phyloP scores from a whole-genome alignment of 768 basidiomycete genomes.

The Candolleomyces efflorescens region DNA sequence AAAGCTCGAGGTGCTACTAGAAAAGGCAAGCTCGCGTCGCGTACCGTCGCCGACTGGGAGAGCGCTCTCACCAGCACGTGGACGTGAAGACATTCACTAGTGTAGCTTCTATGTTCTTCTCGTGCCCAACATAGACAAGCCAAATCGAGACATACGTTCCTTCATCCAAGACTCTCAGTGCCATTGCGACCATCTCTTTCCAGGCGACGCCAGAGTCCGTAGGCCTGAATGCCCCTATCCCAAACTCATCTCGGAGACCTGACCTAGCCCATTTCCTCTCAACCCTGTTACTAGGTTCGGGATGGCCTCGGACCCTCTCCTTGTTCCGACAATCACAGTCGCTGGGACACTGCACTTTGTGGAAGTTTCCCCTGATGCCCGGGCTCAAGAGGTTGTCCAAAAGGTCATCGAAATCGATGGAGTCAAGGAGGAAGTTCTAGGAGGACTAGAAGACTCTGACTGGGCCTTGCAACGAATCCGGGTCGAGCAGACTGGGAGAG shows the following conservation, averaged over 20 bases:
- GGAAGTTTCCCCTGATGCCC: constrained; percentile 48
- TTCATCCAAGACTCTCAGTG: background rate
- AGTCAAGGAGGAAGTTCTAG: constrained; percentile 50
- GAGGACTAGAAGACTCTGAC: constrained; percentile 49
- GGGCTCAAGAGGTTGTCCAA: constrained; percentile 57
- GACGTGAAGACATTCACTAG: background rate
- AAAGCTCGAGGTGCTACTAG: background rate
- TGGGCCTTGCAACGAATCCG: constrained; percentile 73
- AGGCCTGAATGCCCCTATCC: background rate
- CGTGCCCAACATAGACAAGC: too few species aligned
- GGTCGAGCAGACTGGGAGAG: constrained; percentile 50
- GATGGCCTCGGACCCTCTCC: constrained; percentile 23
- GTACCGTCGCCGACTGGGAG: background rate
- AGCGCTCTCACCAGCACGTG: background rate
- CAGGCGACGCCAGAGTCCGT: too few species aligned
- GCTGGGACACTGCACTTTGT: constrained; percentile 61
- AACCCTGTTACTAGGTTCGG: background rate
- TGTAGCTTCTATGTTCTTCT: too few species aligned
- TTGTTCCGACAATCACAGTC: constrained; percentile 58
- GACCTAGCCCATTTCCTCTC: background rate
- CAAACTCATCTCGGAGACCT: background rate
- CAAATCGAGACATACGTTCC: background rate
- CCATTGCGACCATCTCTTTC: background rate
- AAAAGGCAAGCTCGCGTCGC: constrained; percentile 7
- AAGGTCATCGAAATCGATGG: constrained; percentile 42